phyloP scores from a whole-genome alignment of 106 monocot genomes.

The Dendrobium nobile region DNA sequence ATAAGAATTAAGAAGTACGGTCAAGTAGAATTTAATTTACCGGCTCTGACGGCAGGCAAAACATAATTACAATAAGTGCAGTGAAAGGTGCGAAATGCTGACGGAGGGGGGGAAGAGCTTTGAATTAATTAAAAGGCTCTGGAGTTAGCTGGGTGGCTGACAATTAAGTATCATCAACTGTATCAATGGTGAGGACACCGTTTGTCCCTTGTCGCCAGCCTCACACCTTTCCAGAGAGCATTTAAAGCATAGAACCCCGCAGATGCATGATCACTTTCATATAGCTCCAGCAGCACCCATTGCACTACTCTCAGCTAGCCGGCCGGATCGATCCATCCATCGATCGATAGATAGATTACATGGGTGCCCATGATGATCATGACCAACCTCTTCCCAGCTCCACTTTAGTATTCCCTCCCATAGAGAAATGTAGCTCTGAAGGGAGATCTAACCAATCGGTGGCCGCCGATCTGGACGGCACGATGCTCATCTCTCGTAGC shows the following conservation, averaged over 20 bases:
- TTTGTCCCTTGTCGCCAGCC: not conserved
- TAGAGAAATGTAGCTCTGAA: constrained; percentile 40
- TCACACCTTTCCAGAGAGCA: not conserved
- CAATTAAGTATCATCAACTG: not conserved
- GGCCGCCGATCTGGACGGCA: constrained; percentile 74
- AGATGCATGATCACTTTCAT: not conserved
- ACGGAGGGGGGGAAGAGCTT: not conserved
- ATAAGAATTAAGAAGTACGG: no score
- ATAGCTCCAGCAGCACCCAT: not conserved
- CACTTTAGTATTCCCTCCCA: not conserved
- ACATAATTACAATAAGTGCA: not conserved
- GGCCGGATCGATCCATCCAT: no score
- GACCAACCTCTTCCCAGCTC: not conserved
- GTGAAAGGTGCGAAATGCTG: not conserved
- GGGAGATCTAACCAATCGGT: constrained; percentile 32
- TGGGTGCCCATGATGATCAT: no score
- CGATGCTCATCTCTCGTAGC: constrained; percentile 49
- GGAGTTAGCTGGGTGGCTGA: not conserved
- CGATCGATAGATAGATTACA: not conserved
- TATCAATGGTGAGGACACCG: not conserved
- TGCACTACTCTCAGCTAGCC: no score
- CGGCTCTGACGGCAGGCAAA: no score
- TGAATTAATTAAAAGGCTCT: not conserved
- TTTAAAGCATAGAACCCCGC: not conserved
- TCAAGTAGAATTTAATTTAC: no score